Base-by-base conservation (phyloP, 163 green algal species). In the Chloroidium sp. region DNA sequence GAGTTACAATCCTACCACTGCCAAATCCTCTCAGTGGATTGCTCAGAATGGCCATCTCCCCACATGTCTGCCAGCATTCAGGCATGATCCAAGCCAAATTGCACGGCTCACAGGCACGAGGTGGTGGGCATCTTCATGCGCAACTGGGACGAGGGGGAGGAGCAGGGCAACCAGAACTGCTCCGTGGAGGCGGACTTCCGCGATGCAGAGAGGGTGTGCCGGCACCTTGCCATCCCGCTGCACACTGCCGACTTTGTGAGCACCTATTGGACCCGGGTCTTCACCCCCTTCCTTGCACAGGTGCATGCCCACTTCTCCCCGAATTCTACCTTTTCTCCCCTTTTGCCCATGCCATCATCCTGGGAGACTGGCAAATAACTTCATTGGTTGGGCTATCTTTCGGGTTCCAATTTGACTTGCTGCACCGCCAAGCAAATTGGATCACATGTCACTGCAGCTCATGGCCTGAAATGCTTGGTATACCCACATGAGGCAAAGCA, bases 131-230 rank as follows among this genome's bases (percentile, higher is more conserved):
- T 95, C 59, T 93, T 92, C 89, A 95, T 95, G 93, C 88, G 88
- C 84, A 97, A 94, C 82, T 97, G 93, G 93, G 93, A 97, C 78
- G 87, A 90, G 69, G 69, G 78, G 13, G 93, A 97, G 80, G 93
- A 97, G 84, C 83, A 64, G 0, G 92, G 88, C 74, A 89, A 87
- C 76, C 59, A 81, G 13, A 84, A 89, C 72, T 93, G 91, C 85
- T 82, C 75, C 0, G 86, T 86, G 3, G 90, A 92, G 69, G 62
- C 84, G 4, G 91, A 94, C 72, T 75, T 58, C 61, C 64, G 4
- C 0, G 79, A 81, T 79, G 78, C 78, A 1, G 76, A 81, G 76
- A 10, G 36, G 1, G 60, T 85, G 2, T 77, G 69, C 62, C 36
- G 67, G n/a, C 78, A 85, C 58, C 85, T 95, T 57, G 74, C 74